A percentile compares a stretch with the other conserved stretches of the same genome.
These are phyloP conservation scores for Anisodus tanguticus DNA, from an alignment of 257 asterid genomes.

Conservation along the genomic window DNA sequence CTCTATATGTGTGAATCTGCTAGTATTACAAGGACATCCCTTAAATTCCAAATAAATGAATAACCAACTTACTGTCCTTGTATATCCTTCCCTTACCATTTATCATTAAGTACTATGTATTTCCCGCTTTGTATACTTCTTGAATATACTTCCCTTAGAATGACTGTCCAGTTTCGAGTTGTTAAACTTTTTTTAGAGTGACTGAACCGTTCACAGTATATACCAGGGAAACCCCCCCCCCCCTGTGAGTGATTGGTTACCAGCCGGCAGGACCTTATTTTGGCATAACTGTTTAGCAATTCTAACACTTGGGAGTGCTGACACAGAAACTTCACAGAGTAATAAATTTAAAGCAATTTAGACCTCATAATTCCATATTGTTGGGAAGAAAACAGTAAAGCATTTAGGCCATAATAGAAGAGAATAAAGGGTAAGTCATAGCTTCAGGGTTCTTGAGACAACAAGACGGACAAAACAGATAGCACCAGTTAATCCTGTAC, in stretches of 20 bases:
- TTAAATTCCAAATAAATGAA: neutral
- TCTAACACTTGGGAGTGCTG: neutral
- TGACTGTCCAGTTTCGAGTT: neutral
- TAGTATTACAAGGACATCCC: neutral
- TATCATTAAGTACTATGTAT: neutral
- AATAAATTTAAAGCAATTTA: neutral
- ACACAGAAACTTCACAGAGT: neutral
- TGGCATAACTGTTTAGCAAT: slow-evolving; percentile 13
- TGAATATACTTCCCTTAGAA: neutral
- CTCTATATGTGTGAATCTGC: neutral
- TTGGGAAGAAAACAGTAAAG: neutral
- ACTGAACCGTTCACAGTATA: neutral
- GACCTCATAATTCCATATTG: neutral
- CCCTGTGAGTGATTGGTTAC: neutral
- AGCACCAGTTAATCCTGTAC: neutral
- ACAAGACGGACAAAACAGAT: neutral
- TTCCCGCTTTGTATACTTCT: neutral
- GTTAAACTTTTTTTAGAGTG: neutral
- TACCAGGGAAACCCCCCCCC: neutral
- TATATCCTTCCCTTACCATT: neutral
- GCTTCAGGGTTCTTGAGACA: slow-evolving; percentile 6
- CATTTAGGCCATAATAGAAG: neutral
- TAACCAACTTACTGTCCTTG: neutral
- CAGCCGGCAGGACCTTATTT: neutral
- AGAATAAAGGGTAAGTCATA: neutral